A percentile compares a stretch with the other conserved stretches of the same genome.
Conservation (phyloP, 495 filamentous ascomycete genomes). For the Corynascus novoguineensis region DNA sequence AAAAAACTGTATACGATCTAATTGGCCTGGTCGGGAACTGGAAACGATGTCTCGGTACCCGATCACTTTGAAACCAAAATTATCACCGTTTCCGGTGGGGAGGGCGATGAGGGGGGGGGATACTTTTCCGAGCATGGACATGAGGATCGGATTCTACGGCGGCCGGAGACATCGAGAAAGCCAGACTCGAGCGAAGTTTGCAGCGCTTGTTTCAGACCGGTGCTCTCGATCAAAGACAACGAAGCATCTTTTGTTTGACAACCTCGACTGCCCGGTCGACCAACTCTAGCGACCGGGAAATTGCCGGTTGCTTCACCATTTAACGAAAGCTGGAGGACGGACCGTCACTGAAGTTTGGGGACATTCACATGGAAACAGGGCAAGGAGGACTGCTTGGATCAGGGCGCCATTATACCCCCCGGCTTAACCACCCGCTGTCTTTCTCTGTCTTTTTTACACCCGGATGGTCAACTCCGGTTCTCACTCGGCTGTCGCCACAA, state of each 20-base stretch:
- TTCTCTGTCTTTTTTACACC: not conserved
- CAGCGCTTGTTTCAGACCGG: not conserved
- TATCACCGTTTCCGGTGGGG: slow-evolving; percentile 15
- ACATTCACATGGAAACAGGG: not conserved
- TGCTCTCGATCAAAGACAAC: not conserved
- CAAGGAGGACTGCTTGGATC: slow-evolving; percentile 4
- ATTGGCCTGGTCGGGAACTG: slow-evolving; percentile 1
- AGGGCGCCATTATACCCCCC: slow-evolving; percentile 4
- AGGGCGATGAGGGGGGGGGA: slow-evolving; percentile 2
- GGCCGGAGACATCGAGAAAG: not conserved
- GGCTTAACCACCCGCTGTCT: not conserved
- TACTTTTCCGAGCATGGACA: not conserved
- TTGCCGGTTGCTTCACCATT: not conserved
- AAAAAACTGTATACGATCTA: slow-evolving; percentile 15
- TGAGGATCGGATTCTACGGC: not conserved
- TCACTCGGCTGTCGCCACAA: slow-evolving; percentile 6
- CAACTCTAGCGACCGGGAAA: not conserved
- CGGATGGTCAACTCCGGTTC: not conserved
- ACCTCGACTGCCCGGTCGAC: not conserved
- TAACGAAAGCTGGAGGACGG: not conserved
- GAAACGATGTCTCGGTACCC: slow-evolving; percentile 1
- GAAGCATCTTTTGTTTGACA: not conserved
- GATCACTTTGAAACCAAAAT: slow-evolving; percentile 8
- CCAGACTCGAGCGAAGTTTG: too few relatives aligned
- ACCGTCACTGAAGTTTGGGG: not conserved